Conservation (phyloP, 2,329 filamentous ascomycete genomes). For the Penicillium sp. region DNA sequence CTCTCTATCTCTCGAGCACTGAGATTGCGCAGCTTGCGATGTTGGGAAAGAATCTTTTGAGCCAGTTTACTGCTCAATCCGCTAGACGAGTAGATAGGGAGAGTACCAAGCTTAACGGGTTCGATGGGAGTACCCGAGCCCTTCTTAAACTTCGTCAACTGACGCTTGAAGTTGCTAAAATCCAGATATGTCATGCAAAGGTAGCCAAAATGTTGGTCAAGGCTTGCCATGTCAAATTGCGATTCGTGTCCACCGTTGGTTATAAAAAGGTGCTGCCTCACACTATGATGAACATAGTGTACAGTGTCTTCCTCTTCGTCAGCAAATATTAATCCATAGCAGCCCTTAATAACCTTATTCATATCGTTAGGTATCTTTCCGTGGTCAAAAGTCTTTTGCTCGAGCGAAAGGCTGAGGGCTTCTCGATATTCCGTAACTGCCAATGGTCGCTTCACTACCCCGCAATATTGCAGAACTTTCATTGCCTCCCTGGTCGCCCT, state of each 20-base stretch:
- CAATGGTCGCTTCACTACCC: conserved; percentile 4
- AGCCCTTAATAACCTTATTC: conserved; percentile 7
- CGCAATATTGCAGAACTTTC: conserved; percentile 3
- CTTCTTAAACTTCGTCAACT: not conserved
- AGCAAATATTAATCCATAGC: conserved; percentile 12
- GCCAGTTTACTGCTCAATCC: too few relatives aligned
- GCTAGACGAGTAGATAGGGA: too few relatives aligned
- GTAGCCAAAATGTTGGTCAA: conserved; percentile 2
- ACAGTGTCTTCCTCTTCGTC: conserved; percentile 19
- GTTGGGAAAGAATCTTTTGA: too few relatives aligned
- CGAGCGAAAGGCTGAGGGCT: conserved; percentile 5
- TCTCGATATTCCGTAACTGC: conserved; percentile 1
- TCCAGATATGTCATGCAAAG: conserved; percentile 15
- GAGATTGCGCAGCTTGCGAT: too few relatives aligned
- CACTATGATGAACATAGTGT: conserved; percentile 12
- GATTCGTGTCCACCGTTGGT: not conserved
- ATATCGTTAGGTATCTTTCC: conserved; percentile 17
- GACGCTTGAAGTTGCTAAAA: conserved; percentile 11
- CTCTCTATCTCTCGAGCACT: too few relatives aligned
- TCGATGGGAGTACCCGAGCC: not conserved
- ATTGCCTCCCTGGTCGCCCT: not conserved
- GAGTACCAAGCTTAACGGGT: too few relatives aligned
- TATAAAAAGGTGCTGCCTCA: conserved; percentile 9
- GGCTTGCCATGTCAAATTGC: too few relatives aligned
- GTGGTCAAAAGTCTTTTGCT: not conserved